Percentiles rank a stretch among this genome's conserved stretches.
These are phyloP conservation scores for Boletus reticuloceps DNA, from an alignment of 768 basidiomycete species.

Conservation along the genomic window DNA sequence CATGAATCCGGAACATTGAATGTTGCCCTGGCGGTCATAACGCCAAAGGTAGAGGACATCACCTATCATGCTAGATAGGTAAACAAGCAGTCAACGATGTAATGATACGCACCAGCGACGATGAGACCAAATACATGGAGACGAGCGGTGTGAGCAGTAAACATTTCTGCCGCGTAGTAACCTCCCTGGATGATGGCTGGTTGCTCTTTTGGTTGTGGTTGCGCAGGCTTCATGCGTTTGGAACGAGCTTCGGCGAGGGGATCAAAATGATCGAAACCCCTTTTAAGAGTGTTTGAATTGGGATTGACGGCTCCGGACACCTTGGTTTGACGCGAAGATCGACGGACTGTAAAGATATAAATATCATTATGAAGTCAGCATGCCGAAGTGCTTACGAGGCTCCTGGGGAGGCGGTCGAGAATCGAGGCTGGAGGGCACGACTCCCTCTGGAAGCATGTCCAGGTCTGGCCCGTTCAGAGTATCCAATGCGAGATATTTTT, in stretches of 20 bases:
- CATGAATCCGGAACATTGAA: constrained; percentile 18
- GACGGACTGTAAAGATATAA: background rate
- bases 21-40: background rate
- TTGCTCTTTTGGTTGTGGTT: too few species aligned
- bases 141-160: too few species aligned
- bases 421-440: background rate
- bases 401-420: background rate
- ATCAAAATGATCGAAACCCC: background rate
- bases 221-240: background rate
- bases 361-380: background rate
- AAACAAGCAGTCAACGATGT: too few species aligned
- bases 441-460: background rate
- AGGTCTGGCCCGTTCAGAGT: background rate
- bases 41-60: background rate
- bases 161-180: too few species aligned
- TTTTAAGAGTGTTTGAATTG: background rate
- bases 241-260: background rate
- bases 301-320: background rate
- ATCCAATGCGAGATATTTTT: background rate
- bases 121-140: too few species aligned
- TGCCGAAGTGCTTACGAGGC: background rate
- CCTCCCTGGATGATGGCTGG: too few species aligned
- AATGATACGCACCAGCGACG: too few species aligned
- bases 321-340: background rate
- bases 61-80: too few species aligned